These are phyloP conservation scores for Erodium maritimum DNA, from an alignment of 345 rosid genomes.

Conservation along the genomic window DNA sequence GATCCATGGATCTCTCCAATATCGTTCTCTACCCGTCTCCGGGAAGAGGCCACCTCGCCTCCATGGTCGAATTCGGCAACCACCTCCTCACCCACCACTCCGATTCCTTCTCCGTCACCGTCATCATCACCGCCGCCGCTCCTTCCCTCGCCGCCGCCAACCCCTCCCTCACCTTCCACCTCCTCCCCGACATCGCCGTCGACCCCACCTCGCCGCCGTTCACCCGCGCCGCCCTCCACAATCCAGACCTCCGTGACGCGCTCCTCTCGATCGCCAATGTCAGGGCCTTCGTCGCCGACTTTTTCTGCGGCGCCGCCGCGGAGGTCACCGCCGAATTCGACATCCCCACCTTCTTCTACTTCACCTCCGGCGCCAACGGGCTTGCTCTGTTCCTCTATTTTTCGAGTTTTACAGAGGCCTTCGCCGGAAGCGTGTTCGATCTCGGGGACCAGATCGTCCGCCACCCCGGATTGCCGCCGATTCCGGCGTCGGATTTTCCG, in stretches of 20 bases:
- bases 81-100: constrained; percentile 10
- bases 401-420: constrained; percentile 8
- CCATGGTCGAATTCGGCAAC: constrained; percentile 17
- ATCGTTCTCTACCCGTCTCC: constrained; percentile 11
- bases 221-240: constrained; percentile 9
- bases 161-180: constrained; percentile 9
- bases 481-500: constrained; percentile 14
- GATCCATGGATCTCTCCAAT: too few relatives aligned
- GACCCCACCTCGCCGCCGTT: constrained; percentile 5
- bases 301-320: constrained; percentile 12
- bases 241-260: constrained; percentile 12
- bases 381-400: constrained; percentile 9
- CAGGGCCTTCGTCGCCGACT: constrained; percentile 16
- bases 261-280: constrained; percentile 9
- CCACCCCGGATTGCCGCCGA: constrained; percentile 22
- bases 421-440: constrained; percentile 10
- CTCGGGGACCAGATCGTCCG: not conserved
- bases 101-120: constrained; percentile 11
- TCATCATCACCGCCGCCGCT: constrained; percentile 6
- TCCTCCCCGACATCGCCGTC: constrained; percentile 22
- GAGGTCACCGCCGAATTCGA: constrained; percentile 9
- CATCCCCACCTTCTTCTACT: constrained; percentile 17
- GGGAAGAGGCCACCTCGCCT: constrained; percentile 11
- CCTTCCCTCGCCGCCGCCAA: constrained; percentile 10
- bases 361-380: constrained; percentile 6